A percentile compares a stretch with the other conserved stretches of the same genome.
Conservation (phyloP, 2,329 filamentous ascomycete species). For the Diplodia intermedia region DNA sequence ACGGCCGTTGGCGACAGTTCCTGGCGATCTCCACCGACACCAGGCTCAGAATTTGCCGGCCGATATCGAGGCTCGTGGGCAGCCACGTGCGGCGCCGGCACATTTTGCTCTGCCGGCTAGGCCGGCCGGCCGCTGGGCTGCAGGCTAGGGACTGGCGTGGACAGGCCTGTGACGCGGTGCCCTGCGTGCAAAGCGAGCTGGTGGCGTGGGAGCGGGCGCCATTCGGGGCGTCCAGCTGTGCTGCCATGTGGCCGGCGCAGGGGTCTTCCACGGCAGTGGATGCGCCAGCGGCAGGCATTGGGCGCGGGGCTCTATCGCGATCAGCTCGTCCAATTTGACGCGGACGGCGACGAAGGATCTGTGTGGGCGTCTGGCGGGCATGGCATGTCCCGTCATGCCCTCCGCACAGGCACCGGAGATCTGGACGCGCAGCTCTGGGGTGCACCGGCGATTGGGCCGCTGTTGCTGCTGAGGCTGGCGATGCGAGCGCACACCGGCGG, state of each 20-base stretch:
- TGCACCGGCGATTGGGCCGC: slow-evolving; percentile 24
- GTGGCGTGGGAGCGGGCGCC: slow-evolving; percentile 22
- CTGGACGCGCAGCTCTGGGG: slow-evolving; percentile 25
- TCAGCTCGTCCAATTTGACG: slow-evolving; percentile 24
- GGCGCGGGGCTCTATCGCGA: slow-evolving; percentile 21
- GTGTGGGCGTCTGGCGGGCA: slow-evolving; percentile 19
- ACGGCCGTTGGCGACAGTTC: slow-evolving; percentile 22
- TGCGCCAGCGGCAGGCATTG: slow-evolving; percentile 26
- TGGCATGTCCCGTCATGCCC: slow-evolving; percentile 24
- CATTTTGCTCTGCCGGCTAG: slow-evolving; percentile 6
- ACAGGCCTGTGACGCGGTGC: slow-evolving; percentile 21
- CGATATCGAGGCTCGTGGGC: slow-evolving; percentile 19
- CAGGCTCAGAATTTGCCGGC: slow-evolving; percentile 17
- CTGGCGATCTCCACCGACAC: slow-evolving; percentile 30
- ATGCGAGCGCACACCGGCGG: slow-evolving; percentile 5
- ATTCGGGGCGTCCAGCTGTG: slow-evolving; percentile 20
- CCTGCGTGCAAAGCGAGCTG: slow-evolving; percentile 23
- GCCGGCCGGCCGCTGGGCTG: slow-evolving; percentile 23
- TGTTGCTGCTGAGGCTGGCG: slow-evolving; percentile 5
- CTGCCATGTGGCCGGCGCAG: slow-evolving; percentile 29
- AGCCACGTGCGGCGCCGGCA: slow-evolving; percentile 29
- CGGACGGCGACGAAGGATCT: slow-evolving; percentile 27
- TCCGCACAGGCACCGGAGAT: slow-evolving; percentile 26
- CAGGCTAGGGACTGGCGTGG: not conserved
- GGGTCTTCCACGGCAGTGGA: slow-evolving; percentile 28